Base-by-base conservation (phyloP, 2,329 filamentous ascomycete genomes). In the Aureobasidium melanogenum region DNA sequence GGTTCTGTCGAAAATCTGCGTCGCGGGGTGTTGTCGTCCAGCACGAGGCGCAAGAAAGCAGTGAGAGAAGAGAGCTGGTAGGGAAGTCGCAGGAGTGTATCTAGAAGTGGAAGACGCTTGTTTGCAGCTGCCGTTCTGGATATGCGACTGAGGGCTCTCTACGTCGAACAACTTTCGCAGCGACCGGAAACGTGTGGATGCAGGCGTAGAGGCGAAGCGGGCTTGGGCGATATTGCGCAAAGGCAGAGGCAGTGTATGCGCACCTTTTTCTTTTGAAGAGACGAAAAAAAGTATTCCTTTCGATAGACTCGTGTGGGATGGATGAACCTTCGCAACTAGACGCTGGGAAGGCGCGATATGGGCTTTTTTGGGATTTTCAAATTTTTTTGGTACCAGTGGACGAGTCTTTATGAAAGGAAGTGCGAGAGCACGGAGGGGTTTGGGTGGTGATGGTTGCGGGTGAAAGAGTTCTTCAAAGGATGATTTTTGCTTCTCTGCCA, bases 331-430 rank as follows among this genome's bases (percentile, higher is more conserved):
- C 59, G 54, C 52, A 62, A 52, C 48, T 48, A 47, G 59, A 54
- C 48, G 59, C 48, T 61, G 63, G 60, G 64, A 69, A 69, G 64
- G 61, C 66, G 64, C 56, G 56, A 59, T 59, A 71, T 66, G 64
- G 69, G 63, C 64, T 71, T 73, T 75, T 70, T 57, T 67, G 64
- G 67, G 63, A 69, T 58, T 70, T 72, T 72, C 68, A 69, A 68
- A 62, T 70, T 75, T 73, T 75, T 75, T 75, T 75, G 70, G 67
- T 68, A 44, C 58, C 47, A 54, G 60, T 50, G 60, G 46, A 52
- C 58, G 62, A 61, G 50, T 69, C 70, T 72, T 70, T 72, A 69
- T 70, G 66, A 69, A 66, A 66, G 64, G 70, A 55, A 61, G 59
- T 61, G 59, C 59, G 41, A 61, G 48, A 61, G 59, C 59, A 61